Percentiles rank a stretch among this genome's conserved stretches.
These are phyloP conservation scores for Neofusicoccum cordaticola DNA, from an alignment of 2,329 filamentous ascomycete species.

Conservation along the genomic window DNA sequence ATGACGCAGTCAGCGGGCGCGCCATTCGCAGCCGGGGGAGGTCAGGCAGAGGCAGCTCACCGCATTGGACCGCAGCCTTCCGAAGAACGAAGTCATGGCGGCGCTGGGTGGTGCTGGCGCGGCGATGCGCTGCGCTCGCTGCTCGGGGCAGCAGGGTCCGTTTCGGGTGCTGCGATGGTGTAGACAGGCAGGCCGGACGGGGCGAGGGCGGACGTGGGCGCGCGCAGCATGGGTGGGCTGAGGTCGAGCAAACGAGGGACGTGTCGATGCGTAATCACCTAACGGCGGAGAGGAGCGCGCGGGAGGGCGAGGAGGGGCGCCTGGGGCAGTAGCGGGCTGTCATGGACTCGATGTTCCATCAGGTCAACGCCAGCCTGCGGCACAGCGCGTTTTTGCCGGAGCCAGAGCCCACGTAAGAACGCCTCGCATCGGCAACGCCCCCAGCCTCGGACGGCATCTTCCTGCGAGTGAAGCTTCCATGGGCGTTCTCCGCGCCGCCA, in stretches of 20 bases:
- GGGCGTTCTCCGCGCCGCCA: slow-evolving; percentile 11
- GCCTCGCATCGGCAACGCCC: slow-evolving; percentile 11
- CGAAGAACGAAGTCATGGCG: slow-evolving; percentile 54
- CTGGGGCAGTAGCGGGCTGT: slow-evolving; percentile 2
- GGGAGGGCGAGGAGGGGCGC: not conserved
- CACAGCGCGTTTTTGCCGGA: slow-evolving; percentile 13
- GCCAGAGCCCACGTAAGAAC: slow-evolving; percentile 11
- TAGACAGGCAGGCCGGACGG: not conserved
- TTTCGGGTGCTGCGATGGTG: not conserved
- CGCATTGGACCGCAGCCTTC: slow-evolving; percentile 50
- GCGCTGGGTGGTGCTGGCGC: slow-evolving; percentile 12
- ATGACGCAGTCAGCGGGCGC: slow-evolving; percentile 9
- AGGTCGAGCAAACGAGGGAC: slow-evolving; percentile 2
- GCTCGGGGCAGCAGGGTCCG: slow-evolving; percentile 13
- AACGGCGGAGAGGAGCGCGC: not conserved
- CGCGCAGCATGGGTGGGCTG: slow-evolving; percentile 6
- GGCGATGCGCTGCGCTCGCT: slow-evolving; percentile 3
- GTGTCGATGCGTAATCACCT: not conserved
- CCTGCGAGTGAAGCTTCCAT: slow-evolving; percentile 15
- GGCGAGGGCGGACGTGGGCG: not conserved
- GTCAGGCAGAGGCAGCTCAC: slow-evolving; percentile 33
- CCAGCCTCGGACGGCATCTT: slow-evolving; percentile 8
- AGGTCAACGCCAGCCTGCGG: slow-evolving; percentile 8
- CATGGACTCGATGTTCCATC: not conserved
- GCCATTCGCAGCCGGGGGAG: not conserved